A percentile compares a stretch with the other conserved stretches of the same genome.
These are phyloP conservation scores for Chrysochromulina parva DNA, from an alignment of 78 protist genomes.

Conservation along the genomic window DNA sequence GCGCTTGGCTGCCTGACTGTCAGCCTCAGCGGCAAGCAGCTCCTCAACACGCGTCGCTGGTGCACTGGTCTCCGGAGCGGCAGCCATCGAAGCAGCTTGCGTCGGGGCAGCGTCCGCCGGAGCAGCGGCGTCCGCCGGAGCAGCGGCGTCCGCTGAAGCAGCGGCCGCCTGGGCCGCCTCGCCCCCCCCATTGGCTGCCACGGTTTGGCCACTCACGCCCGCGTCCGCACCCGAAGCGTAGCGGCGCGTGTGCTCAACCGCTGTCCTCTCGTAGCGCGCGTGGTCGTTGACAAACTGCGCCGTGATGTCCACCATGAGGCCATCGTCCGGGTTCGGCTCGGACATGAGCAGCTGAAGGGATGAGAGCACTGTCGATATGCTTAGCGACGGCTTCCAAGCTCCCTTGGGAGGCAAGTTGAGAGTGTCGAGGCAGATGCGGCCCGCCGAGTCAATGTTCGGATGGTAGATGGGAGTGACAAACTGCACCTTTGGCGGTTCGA, in stretches of 20 bases:
- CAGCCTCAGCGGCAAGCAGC: no score
- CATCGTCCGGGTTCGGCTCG: slow-evolving; percentile 78
- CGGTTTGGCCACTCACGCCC: no score
- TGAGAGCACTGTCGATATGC: slow-evolving; percentile 43
- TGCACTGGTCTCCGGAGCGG: no score
- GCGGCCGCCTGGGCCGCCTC: no score
- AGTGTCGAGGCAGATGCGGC: slow-evolving; percentile 82
- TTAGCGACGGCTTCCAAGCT: slow-evolving; percentile 72
- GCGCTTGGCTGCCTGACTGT: no score
- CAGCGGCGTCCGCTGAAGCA: no score
- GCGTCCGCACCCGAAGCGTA: not conserved
- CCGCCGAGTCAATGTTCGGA: slow-evolving; percentile 88
- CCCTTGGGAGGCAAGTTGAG: slow-evolving; percentile 60
- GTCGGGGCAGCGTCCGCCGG: no score
- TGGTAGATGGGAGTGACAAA: slow-evolving; percentile 86
- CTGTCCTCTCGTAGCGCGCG: not conserved
- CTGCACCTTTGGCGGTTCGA: slow-evolving; percentile 80
- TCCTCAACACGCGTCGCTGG: no score
- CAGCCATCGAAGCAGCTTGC: no score
- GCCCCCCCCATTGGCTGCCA: no score
- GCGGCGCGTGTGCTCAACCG: not conserved
- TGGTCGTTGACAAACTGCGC: not conserved
- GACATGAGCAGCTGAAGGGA: slow-evolving; percentile 56
- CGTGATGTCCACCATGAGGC: slow-evolving; percentile 55
- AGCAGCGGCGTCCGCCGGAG: no score